Base-by-base conservation (phyloP, 768 basidiomycete genomes). In the Phlebiopsis flavidoalba region DNA sequence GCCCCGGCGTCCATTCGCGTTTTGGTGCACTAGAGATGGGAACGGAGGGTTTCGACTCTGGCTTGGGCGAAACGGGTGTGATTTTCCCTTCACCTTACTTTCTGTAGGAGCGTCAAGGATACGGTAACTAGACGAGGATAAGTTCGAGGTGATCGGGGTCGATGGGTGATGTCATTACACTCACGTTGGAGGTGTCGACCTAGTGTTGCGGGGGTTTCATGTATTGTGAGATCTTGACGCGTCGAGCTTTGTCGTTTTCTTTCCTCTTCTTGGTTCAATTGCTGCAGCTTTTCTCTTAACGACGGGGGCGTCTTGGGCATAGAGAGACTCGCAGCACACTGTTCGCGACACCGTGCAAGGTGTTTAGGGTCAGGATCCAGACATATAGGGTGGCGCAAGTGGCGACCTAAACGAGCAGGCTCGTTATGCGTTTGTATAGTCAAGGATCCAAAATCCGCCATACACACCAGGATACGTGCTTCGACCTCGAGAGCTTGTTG, bases 321-420 rank as follows among this genome's bases (percentile, higher is more conserved):
- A 0, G 91, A 87, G 91, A 87, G 0, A 87, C 85, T 58, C 89
- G 78, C 47, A 89, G 74, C 5, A 90, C 80, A 64, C 84, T 84
- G 69, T 94, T 94, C 10, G 83, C 89, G 21, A 91, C n/a, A 81
- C 46, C 91, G 83, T 21, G 86, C 80, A 37, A 93, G 79, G 68
- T 88, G 87, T n/a, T n/a, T n/a, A 1, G 88, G 85, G 66, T 93
- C 83, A 2, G 92, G 91, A 64, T 90, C 85, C 31, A 94, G 80
- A 69, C 91, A 93, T 49, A 94, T n/a, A 76, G 5, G 91, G 87
- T 5, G 87, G 82, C 0, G 88, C 74, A 4, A n/a, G 89, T 91
- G 15, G 90, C 84, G 51, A 90, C 76, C 91, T 94, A 62, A 48
- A 36, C 48, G 40, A 54, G 52, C 51, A 55, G 24, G 53, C 59